Percentiles rank a stretch among this genome's conserved stretches.
Conservation (phyloP, 805 yeast genomes). For the Clavispora fructus region DNA sequence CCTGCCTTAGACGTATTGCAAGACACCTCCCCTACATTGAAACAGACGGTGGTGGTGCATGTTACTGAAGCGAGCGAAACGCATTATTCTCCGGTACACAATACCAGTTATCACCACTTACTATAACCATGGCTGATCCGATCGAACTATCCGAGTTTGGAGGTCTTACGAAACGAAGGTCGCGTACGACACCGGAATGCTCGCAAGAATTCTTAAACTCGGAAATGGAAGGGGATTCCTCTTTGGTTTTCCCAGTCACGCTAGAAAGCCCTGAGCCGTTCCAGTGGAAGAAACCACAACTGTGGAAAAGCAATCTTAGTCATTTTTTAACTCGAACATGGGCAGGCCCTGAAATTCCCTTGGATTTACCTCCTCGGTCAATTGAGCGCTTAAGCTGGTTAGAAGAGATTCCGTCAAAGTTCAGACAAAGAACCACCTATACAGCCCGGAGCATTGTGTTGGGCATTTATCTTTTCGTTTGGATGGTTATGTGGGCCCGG, state of each 20-base stretch:
- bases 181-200: background rate
- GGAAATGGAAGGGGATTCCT: background rate
- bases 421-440: conserved; percentile 24
- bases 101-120: background rate
- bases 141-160: background rate
- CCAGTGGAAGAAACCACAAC: background rate
- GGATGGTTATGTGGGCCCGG: conserved; percentile 39
- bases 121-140: background rate
- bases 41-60: too few relatives aligned
- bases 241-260: background rate
- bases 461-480: conserved; percentile 37
- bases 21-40: too few relatives aligned
- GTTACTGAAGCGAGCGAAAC: too few relatives aligned
- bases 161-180: background rate
- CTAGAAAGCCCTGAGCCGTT: background rate
- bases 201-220: background rate
- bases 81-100: background rate
- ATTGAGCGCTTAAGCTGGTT: conserved; percentile 19
- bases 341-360: conserved; percentile 50
- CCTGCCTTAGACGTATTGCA: too few relatives aligned
- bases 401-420: conserved; percentile 41
- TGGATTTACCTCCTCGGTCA: conserved; percentile 45
- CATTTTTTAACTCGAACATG: conserved; percentile 35
- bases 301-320: conserved; percentile 1
- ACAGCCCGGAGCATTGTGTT: conserved; percentile 25